phyloP scores from a whole-genome alignment of 306 rosid genomes.

The Mimosa bimucronata region DNA sequence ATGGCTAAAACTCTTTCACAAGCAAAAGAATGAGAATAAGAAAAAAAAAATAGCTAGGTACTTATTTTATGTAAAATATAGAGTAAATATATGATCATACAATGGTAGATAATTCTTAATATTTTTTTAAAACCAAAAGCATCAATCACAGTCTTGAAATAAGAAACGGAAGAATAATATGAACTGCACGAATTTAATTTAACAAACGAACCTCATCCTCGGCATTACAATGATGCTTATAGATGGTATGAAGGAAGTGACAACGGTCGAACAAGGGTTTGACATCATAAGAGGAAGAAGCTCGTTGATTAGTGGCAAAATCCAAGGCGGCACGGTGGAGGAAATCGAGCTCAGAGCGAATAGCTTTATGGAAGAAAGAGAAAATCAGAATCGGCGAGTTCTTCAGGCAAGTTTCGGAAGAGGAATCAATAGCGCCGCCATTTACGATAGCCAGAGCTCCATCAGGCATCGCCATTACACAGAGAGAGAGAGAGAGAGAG shows the following conservation, averaged over 20 bases:
- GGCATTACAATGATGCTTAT: slow-evolving; percentile 43
- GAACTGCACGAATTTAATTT: neutral
- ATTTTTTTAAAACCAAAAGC: no score
- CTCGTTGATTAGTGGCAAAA: slow-evolving; percentile 35
- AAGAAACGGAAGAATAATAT: neutral
- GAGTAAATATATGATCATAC: no score
- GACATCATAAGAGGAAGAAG: neutral
- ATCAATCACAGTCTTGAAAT: no score
- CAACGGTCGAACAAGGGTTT: slow-evolving; percentile 40
- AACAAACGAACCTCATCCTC: slow-evolving; percentile 40
- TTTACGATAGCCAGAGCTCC: slow-evolving; percentile 42
- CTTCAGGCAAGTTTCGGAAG: slow-evolving; percentile 33
- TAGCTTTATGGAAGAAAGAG: slow-evolving; percentile 56
- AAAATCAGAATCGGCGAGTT: slow-evolving; percentile 51
- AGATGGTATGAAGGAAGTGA: slow-evolving; percentile 37
- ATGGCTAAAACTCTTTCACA: neutral
- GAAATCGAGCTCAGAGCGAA: slow-evolving; percentile 54
- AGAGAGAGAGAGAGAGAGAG: no score
- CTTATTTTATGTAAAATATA: no score
- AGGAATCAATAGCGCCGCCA: slow-evolving; percentile 43
- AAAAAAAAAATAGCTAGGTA: no score
- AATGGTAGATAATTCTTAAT: no score
- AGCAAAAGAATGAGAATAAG: neutral
- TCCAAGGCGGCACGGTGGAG: slow-evolving; percentile 46
- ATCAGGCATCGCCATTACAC: slow-evolving; percentile 53